Evolutionary conservation across 768 basidiomycete species (phyloP).

Genomic region (Daedaleopsis nitida): DNA sequence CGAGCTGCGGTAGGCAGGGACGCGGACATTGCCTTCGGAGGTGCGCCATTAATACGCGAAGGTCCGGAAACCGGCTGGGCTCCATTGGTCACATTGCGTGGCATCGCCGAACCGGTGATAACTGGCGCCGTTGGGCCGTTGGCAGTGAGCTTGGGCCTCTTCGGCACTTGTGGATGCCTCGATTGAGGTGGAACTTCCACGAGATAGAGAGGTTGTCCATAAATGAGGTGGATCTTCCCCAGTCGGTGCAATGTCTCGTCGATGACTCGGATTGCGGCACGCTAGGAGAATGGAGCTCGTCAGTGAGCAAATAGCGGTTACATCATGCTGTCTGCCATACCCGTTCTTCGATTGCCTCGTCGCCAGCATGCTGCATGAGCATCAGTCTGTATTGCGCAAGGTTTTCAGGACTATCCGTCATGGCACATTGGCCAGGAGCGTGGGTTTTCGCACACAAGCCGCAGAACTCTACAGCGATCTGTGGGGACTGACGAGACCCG

Average conservation of each 20-base stretch:
- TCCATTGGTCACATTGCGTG: neutral
- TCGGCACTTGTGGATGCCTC: constrained; percentile 15
- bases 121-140: neutral
- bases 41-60: neutral
- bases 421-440: constrained; percentile 57
- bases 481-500: constrained; percentile 6
- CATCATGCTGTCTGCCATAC: constrained; percentile 39
- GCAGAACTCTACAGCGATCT: constrained; percentile 39
- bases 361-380: constrained; percentile 60
- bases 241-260: constrained; percentile 62
- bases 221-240: constrained; percentile 57
- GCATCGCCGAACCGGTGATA: neutral
- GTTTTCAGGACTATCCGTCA: constrained; percentile 67
- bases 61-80: constrained; percentile 1
- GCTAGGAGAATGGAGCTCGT: constrained; percentile 38
- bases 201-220: constrained; percentile 64
- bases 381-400: constrained; percentile 71
- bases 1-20: constrained; percentile 1
- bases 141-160: constrained; percentile 19
- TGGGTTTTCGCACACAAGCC: constrained; percentile 65
- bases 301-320: neutral
- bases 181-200: constrained; percentile 37
- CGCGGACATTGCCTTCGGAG: neutral
- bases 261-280: constrained; percentile 67
- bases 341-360: constrained; percentile 66